Evolutionary conservation across 257 asterid species (phyloP), one percentile per base, ranked within the genome.

Genomic region (Penstemon davidsonii): DNA sequence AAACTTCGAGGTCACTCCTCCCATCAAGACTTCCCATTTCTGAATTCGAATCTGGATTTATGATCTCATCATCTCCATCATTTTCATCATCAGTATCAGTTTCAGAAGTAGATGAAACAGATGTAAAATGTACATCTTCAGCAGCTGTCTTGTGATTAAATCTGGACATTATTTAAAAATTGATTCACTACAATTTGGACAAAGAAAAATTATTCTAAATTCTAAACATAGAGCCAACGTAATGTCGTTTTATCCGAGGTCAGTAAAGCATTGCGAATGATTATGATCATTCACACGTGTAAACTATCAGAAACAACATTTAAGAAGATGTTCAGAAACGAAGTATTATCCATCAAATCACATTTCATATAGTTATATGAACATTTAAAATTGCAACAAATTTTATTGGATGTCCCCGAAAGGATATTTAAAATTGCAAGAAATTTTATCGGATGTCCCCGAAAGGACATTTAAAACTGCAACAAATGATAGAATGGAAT

Each of bases 71-170:
- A 70, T 75, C 81, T 58, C 61, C 66, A 12, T 67, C 76, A 71
- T 70, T 75, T 67, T 74, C 76, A 62, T 69, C 46, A 61, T 77
- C 79, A 40, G 57, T 73, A 74, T 84, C 88, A 56, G 88, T 86
- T 60, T 83, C 87, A 64, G 80, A 83, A 61, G 53, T 66, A 62
- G 84, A 78, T 33, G 91, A 83, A 69, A 77, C 78, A 62, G 87
- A 58, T 55, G 98, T 86, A 70, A 92, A 80, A 79, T 92, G 98
- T 73, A 92, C 96, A 80, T 92, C 94, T 80, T 92, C 97, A 51
- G 84, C 95, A 11, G 87, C 87, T 61, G 95, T 92, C 79, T 92
- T 92, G 95, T 92, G 98, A 80, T 92, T 92, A 77, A 92, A 92
- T 62, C 96, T 91, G 90, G 70, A 52, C 46, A 79, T 68, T 18